Evolutionary conservation across 768 basidiomycete genomes (phyloP), one percentile per base, ranked within the genome.

Genomic region (Tricholoma bakamatsutake): DNA sequence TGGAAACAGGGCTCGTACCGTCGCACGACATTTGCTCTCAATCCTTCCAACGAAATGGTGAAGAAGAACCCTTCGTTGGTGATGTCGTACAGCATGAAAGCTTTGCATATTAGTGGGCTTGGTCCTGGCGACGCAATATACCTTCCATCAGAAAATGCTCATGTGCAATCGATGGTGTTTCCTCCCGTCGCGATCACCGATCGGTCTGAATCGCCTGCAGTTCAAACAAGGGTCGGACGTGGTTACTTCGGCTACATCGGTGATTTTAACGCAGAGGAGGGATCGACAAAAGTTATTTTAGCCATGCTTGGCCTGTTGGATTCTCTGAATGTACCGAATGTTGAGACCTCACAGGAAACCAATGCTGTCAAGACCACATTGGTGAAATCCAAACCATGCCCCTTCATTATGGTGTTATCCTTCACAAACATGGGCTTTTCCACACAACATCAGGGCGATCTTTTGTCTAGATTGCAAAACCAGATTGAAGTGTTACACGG

Each of bases 201-300:
- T 37, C 53, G 52, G 13, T 57, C 53, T 0, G 71, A 73, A 51
- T 66, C 73, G 0, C 72, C 72, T 50, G 69, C 61, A 1, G 69
- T 69, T 1, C 64, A 64, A n/a, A 62, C 64, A 10, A 61, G 58
- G 9, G 61, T 74, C 8, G 73, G 68, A 10, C 58, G 63, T 1
- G 76, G 77, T 3, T 63, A 63, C 24, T 61, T 78, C 10, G 71
- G 74, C 5, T 77, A 70, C 54, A 58, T 76, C 11, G 76, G 77
- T 2, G 76, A 78, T 55, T 74, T 76, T n/a, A 75, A 76, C 64
- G 67, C 62, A 2, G 75, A 76, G 59, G 56, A 62, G 2, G 62
- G 53, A 15, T 71, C 72, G 1, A 74, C 72, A 21, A 66, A 63
- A 17, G 65, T 70, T 9, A 57, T 73, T 28, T 56, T 75, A 18